These are phyloP conservation scores for Sugiyamaella floridensis DNA, from an alignment of 805 yeast species.

Conservation along the genomic window DNA sequence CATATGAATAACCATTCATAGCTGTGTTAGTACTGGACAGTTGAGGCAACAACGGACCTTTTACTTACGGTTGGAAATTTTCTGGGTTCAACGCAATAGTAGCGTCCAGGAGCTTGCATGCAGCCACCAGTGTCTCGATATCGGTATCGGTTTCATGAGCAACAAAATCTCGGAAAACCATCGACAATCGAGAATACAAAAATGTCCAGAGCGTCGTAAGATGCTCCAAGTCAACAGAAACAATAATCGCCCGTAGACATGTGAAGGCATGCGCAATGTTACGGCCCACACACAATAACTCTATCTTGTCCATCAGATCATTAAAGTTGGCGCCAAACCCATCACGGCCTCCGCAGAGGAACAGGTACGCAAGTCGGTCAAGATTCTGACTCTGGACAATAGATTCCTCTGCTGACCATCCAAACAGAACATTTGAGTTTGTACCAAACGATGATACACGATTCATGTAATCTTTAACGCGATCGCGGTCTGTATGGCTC, in stretches of 20 bases:
- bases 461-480: constrained; percentile 41
- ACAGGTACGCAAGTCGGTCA: constrained; percentile 55
- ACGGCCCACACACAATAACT: constrained; percentile 35
- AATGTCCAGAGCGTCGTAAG: constrained; percentile 63
- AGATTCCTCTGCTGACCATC: constrained; percentile 66
- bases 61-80: constrained; percentile 53
- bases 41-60: not conserved
- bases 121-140: constrained; percentile 35
- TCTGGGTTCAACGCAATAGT: constrained; percentile 62
- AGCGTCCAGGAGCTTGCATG: constrained; percentile 74
- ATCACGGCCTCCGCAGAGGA: constrained; percentile 57
- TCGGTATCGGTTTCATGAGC: constrained; percentile 6
- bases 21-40: constrained; percentile 1
- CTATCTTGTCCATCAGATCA: constrained; percentile 42
- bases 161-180: constrained; percentile 36
- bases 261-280: constrained; percentile 40
- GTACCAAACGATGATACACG: constrained; percentile 43
- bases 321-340: constrained; percentile 43
- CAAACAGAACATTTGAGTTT: constrained; percentile 55
- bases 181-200: constrained; percentile 54
- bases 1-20: constrained; percentile 82
- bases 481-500: constrained; percentile 58
- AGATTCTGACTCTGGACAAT: constrained; percentile 47
- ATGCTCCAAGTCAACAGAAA: constrained; percentile 58
- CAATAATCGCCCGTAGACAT: constrained; percentile 56